Base-by-base conservation (phyloP, 2,329 filamentous ascomycete genomes). In the Neonectria coccinea region DNA sequence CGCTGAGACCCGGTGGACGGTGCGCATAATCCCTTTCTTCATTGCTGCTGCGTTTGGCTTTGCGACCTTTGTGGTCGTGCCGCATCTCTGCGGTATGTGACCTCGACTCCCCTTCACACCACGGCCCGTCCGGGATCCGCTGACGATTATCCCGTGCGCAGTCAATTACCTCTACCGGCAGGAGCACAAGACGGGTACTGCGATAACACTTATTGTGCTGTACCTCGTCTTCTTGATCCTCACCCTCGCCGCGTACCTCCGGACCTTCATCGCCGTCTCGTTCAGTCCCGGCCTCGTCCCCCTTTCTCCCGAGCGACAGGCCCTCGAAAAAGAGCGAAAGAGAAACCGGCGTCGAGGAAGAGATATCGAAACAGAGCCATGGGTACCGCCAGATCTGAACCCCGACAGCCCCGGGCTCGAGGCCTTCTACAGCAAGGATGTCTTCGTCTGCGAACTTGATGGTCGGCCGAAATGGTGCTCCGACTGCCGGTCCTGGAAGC, bases 381-480 rank as follows among this genome's bases (percentile, higher is more conserved):
- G 77, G 77, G 57, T 69, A 4, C 75, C 77, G 5, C 82, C 82
- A 3, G 84, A 87, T 57, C 71, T 73, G 33, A 79, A 84, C 61
- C 84, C 86, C n/a, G 87, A 92, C 67, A 88, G 87, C 56, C 87
- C 89, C 11, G 90, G 91, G 0, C 82, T 94, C 55, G 91, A 94
- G 70, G 79, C 83, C 4, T 97, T 97, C 75, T 97, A 96, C 75
- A 90, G 86, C 67, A 92, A 91, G 75, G 90, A 97, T 70, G 87
- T 92, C 2, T 98, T 97, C 76, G 85, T 93, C 2, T 97, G 93
- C 79, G 91, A 97, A 73, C 82, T 84, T 12, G 92, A 96, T 71
- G 96, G 96, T 0, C 84, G 90, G n/a, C 95, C 95, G 0, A 87
- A 89, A 33, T 98, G 93, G 89, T 99, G 95, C 79, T 90, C 89